Evolutionary conservation across 495 filamentous ascomycete genomes (phyloP).

Genomic region (Aspergillus wentii): DNA sequence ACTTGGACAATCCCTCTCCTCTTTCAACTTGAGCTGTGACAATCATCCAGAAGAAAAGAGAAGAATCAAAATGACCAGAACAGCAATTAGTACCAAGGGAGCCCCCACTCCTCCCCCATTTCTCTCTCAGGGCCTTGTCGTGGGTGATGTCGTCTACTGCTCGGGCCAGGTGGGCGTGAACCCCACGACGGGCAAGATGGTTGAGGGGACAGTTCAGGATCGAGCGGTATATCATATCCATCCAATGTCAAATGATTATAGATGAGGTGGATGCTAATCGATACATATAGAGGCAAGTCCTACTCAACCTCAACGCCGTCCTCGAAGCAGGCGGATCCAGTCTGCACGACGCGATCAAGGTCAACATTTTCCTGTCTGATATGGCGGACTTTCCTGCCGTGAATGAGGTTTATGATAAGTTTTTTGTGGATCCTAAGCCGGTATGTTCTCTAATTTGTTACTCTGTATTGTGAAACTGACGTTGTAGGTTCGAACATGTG

Average conservation of each 20-base stretch:
- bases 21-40: too few relatives aligned
- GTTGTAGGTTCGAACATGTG: conserved; percentile 56
- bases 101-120: conserved; percentile 38
- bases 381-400: conserved; percentile 67
- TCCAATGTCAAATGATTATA: too few relatives aligned
- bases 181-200: conserved; percentile 41
- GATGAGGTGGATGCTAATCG: too few relatives aligned
- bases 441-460: too few relatives aligned
- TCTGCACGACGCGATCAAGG: conserved; percentile 61
- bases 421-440: conserved; percentile 34
- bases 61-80: conserved; percentile 17
- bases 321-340: conserved; percentile 58
- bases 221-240: too few relatives aligned
- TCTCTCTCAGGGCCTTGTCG: conserved; percentile 40
- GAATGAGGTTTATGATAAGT: conserved; percentile 50
- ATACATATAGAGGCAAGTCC: conserved; percentile 18
- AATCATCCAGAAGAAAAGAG: too few relatives aligned
- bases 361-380: conserved; percentile 61
- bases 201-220: conserved; percentile 50
- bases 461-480: too few relatives aligned
- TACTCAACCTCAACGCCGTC: conserved; percentile 59
- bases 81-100: conserved; percentile 24
- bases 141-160: conserved; percentile 39
- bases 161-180: conserved; percentile 47
- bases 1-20: too few relatives aligned